These are phyloP conservation scores for Glycyrrhiza uralensis DNA, from an alignment of 306 rosid species.

Conservation along the genomic window DNA sequence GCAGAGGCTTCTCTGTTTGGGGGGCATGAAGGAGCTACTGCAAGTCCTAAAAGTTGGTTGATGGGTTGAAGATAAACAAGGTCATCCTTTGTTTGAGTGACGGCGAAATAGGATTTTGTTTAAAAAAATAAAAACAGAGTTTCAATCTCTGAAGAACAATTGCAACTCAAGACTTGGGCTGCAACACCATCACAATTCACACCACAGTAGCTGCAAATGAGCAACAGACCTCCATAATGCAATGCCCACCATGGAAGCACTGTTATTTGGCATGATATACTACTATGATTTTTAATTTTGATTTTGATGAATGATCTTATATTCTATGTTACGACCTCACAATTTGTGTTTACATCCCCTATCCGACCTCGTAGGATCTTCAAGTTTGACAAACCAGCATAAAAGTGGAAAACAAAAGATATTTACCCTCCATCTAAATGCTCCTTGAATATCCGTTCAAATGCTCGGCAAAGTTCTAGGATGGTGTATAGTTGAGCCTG, in stretches of 20 bases:
- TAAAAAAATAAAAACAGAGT: neutral
- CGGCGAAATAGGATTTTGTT: neutral
- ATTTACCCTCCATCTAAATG: slow-evolving; percentile 96
- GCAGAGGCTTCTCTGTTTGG: neutral
- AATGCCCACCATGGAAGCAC: neutral
- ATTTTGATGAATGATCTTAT: neutral
- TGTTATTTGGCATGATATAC: neutral
- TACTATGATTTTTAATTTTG: neutral
- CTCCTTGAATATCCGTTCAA: slow-evolving; percentile 95
- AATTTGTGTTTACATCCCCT: neutral
- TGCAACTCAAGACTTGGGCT: neutral
- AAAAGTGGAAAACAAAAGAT: slow-evolving; percentile 1
- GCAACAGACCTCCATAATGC: neutral
- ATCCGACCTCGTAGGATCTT: neutral
- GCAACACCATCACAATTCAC: neutral
- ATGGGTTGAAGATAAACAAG: neutral
- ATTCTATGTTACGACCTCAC: neutral
- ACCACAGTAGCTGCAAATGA: neutral
- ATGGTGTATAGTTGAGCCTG: slow-evolving; percentile 93
- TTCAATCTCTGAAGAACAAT: neutral
- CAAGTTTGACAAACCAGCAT: neutral
- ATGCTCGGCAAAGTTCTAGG: slow-evolving; percentile 93
- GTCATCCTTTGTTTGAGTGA: neutral
- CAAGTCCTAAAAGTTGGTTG: neutral
- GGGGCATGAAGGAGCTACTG: neutral